A percentile compares a stretch with the other conserved stretches of the same genome.
phyloP scores from a whole-genome alignment of 805 yeast species.

The Sungouiozyma intestinalis region DNA sequence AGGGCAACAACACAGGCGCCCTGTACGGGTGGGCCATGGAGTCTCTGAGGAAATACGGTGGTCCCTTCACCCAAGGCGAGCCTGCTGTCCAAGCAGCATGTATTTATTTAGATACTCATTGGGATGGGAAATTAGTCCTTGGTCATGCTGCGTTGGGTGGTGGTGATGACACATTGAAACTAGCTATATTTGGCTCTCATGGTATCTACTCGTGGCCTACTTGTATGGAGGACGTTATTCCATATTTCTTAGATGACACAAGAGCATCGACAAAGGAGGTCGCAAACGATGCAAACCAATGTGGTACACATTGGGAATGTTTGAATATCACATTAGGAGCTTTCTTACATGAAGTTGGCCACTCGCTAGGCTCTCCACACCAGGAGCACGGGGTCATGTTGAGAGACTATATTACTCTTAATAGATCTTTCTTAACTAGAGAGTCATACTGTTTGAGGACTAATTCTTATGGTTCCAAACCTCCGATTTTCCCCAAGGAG shows the following conservation, averaged over 20 bases:
- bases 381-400: constrained; percentile 86
- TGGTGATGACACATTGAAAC: constrained; percentile 52
- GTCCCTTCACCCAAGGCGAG: constrained; percentile 36
- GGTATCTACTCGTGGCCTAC: constrained; percentile 89
- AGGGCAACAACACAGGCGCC: constrained; percentile 66
- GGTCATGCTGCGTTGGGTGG: constrained; percentile 97
- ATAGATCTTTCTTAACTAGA: constrained; percentile 68
- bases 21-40: constrained; percentile 71
- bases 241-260: constrained; percentile 65
- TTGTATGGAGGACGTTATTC: constrained; percentile 58
- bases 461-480: constrained; percentile 33
- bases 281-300: constrained; percentile 82
- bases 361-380: constrained; percentile 83
- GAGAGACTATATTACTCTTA: constrained; percentile 70
- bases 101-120: constrained; percentile 73
- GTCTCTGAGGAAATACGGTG: constrained; percentile 48
- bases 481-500: constrained; percentile 43
- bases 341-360: constrained; percentile 92
- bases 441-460: constrained; percentile 53
- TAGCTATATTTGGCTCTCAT: constrained; percentile 93
- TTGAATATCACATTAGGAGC: constrained; percentile 82
- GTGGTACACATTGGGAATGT: constrained; percentile 88
- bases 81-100: constrained; percentile 74
- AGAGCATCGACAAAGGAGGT: constrained; percentile 52
- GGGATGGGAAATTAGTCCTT: constrained; percentile 53